These are phyloP conservation scores for Raddia distichophylla DNA, from an alignment of 176 grass and related monocot species.

Conservation along the genomic window DNA sequence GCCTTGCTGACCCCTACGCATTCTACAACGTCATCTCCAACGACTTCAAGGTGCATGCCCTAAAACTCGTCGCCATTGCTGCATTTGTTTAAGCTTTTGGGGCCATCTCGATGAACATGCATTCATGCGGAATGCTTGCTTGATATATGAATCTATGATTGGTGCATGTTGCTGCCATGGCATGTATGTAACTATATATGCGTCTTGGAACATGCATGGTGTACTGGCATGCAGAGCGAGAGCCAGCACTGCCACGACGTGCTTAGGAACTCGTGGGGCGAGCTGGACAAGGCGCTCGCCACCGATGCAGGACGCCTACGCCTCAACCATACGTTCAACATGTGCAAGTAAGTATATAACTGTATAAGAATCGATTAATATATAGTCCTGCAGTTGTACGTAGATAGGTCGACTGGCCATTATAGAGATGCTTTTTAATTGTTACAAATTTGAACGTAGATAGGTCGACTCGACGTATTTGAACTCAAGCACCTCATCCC, in stretches of 20 bases:
- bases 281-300: conserved; percentile 26
- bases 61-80: no score
- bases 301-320: conserved; percentile 19
- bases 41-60: conserved; percentile 46
- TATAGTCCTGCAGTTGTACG: no score
- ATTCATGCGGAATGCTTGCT: no score
- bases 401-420: no score
- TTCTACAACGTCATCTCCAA: conserved; percentile 47
- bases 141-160: no score
- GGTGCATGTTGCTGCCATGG: not conserved
- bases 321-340: conserved; percentile 49
- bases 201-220: not conserved
- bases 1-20: conserved; percentile 42
- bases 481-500: no score
- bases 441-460: no score
- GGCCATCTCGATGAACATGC: not conserved
- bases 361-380: no score
- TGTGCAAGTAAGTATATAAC: conserved; percentile 39
- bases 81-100: not conserved
- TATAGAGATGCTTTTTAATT: not conserved
- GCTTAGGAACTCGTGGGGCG: conserved; percentile 50
- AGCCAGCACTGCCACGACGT: conserved; percentile 55
- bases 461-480: no score
- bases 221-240: conserved; percentile 40
- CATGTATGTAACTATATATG: no score